phyloP scores from a whole-genome alignment of 1,139 yeast species.

The Scheffersomyces illinoinensis region DNA sequence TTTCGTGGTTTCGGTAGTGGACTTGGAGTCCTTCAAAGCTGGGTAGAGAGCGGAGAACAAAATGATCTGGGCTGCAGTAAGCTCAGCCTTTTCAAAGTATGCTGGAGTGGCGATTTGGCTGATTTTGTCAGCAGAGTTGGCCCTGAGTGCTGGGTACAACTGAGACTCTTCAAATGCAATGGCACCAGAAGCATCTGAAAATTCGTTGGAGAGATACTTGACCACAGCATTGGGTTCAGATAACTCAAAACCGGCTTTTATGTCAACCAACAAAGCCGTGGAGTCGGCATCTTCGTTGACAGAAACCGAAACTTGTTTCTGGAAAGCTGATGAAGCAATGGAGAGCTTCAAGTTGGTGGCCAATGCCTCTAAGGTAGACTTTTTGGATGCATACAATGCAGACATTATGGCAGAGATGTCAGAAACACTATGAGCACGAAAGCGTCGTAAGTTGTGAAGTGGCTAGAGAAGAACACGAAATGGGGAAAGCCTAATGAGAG shows the following conservation, averaged over 20 bases:
- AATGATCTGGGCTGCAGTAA: slow-evolving; percentile 45
- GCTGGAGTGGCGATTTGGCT: slow-evolving; percentile 1
- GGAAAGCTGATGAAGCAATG: slow-evolving; percentile 47
- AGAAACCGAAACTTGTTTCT: slow-evolving; percentile 29
- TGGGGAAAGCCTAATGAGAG: background rate
- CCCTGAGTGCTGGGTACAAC: slow-evolving; percentile 13
- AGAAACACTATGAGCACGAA: background rate
- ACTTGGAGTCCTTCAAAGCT: slow-evolving; percentile 17
- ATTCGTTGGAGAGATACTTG: slow-evolving; percentile 59
- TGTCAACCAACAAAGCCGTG: slow-evolving; percentile 35
- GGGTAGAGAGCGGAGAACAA: slow-evolving; percentile 48
- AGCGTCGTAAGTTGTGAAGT: background rate
- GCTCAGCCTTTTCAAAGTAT: slow-evolving; percentile 17
- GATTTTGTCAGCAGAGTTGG: background rate
- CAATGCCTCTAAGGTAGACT: slow-evolving; percentile 30
- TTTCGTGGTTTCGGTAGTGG: slow-evolving; percentile 5
- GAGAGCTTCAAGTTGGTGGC: slow-evolving; percentile 62
- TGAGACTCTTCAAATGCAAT: slow-evolving; percentile 32
- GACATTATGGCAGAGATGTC: background rate
- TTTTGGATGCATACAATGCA: slow-evolving; percentile 15
- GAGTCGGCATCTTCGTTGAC: slow-evolving; percentile 34
- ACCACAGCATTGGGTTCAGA: slow-evolving; percentile 84
- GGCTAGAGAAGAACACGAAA: background rate
- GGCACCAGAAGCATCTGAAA: slow-evolving; percentile 22
- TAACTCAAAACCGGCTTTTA: slow-evolving; percentile 48